Conservation (phyloP, 306 rosid genomes). For the Pueraria montana region DNA sequence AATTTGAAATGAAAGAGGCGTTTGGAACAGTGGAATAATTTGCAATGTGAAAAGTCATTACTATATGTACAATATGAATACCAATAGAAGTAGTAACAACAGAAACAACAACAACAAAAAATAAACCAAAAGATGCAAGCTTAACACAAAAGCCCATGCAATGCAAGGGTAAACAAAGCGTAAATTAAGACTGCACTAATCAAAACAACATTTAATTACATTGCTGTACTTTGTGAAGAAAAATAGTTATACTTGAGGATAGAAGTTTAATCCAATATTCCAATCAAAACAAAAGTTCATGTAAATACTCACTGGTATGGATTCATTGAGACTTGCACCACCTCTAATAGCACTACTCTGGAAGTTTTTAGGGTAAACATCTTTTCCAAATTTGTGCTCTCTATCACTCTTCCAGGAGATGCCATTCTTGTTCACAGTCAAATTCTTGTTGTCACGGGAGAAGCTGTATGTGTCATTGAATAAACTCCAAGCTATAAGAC, state of each 20-base stretch:
- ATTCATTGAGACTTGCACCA: constrained; percentile 50
- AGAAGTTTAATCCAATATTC: constrained; percentile 22
- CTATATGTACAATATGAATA: constrained; percentile 5
- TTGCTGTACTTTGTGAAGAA: not conserved
- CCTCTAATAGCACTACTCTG: constrained; percentile 70
- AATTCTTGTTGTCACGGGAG: constrained; percentile 44
- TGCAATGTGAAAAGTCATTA: constrained; percentile 11
- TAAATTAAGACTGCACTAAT: not conserved
- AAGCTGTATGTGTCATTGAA: constrained; percentile 86
- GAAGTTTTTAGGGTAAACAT: constrained; percentile 81
- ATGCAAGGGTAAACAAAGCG: not conserved
- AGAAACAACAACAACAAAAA: constrained; percentile 21
- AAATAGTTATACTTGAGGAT: not conserved
- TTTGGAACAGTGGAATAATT: constrained; percentile 12
- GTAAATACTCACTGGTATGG: constrained; percentile 67
- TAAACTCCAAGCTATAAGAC: constrained; percentile 97
- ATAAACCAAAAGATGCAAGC: not conserved
- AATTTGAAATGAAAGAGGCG: not conserved
- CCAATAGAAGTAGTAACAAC: not conserved
- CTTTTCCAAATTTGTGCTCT: constrained; percentile 84
- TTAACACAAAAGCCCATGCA: constrained; percentile 2
- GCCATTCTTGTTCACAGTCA: constrained; percentile 68
- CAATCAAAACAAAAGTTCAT: constrained; percentile 36
- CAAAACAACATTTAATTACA: constrained; percentile 30
- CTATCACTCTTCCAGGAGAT: constrained; percentile 95